Evolutionary conservation across 345 rosid species (phyloP).

Genomic region (Nasturtium officinale): DNA sequence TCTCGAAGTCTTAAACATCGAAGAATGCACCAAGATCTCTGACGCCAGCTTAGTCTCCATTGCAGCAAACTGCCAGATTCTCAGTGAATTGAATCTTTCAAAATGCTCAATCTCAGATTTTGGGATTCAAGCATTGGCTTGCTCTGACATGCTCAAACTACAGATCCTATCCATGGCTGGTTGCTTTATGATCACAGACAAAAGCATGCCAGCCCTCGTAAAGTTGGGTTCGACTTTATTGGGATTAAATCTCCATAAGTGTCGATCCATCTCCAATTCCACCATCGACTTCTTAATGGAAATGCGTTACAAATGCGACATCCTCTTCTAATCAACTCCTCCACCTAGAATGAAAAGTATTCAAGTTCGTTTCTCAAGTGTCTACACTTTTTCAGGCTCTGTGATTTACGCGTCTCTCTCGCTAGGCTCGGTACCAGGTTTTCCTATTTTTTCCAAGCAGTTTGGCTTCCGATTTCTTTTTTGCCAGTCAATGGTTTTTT

Average conservation of each 20-base stretch:
- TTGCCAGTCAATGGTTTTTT: slow-evolving; percentile 59
- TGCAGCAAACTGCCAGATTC: slow-evolving; percentile 68
- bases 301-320: slow-evolving; percentile 79
- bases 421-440: slow-evolving; percentile 39
- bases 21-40: slow-evolving; percentile 69
- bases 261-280: slow-evolving; percentile 64
- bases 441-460: slow-evolving; percentile 35
- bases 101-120: slow-evolving; percentile 66
- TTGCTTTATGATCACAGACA: slow-evolving; percentile 68
- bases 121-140: slow-evolving; percentile 64
- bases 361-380: slow-evolving; percentile 60
- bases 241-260: slow-evolving; percentile 81
- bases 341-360: slow-evolving; percentile 30
- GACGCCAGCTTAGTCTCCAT: slow-evolving; percentile 67
- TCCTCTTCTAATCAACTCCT: slow-evolving; percentile 58
- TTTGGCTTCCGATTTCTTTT: slow-evolving; percentile 50
- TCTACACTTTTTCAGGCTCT: slow-evolving; percentile 42
- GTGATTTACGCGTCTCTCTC: slow-evolving; percentile 19
- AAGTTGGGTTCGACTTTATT: slow-evolving; percentile 64
- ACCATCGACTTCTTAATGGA: slow-evolving; percentile 62
- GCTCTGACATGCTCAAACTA: slow-evolving; percentile 57
- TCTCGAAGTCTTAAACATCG: slow-evolving; percentile 73
- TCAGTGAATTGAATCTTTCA: slow-evolving; percentile 78
- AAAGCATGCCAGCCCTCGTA: slow-evolving; percentile 56
- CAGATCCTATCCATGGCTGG: slow-evolving; percentile 79